Percentiles rank a stretch among this genome's conserved stretches.
Conservation (phyloP, 2,329 filamentous ascomycete species). For the Colletotrichum lentis region DNA sequence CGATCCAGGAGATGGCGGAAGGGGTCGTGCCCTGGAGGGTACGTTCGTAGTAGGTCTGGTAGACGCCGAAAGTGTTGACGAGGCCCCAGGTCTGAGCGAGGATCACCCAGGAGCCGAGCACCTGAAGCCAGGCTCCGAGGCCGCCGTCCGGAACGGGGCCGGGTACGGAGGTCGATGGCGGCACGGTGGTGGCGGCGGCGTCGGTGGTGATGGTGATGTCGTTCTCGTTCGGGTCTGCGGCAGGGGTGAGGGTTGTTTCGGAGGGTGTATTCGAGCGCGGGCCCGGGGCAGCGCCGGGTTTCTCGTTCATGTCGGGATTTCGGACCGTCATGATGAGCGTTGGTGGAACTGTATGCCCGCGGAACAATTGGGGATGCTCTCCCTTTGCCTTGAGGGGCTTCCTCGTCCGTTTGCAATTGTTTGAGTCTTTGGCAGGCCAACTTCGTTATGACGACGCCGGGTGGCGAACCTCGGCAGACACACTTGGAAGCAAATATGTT, state of each 20-base stretch:
- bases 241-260: constrained; percentile 22
- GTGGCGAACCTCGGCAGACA: neutral
- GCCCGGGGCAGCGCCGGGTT: constrained; percentile 7
- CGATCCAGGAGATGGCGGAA: constrained; percentile 57
- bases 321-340: constrained; percentile 13
- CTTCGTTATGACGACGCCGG: constrained; percentile 8
- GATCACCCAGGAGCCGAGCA: constrained; percentile 40
- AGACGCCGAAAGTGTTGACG: constrained; percentile 57
- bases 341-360: constrained; percentile 3
- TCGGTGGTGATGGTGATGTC: neutral
- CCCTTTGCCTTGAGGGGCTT: neutral
- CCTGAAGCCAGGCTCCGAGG: constrained; percentile 43
- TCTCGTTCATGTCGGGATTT: constrained; percentile 8
- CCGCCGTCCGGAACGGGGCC: constrained; percentile 41
- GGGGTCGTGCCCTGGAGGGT: constrained; percentile 46
- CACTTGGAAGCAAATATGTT: neutral
- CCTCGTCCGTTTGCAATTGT: neutral
- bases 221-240: constrained; percentile 14
- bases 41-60: constrained; percentile 55
- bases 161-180: constrained; percentile 18
- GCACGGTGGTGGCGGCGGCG: neutral
- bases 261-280: constrained; percentile 11
- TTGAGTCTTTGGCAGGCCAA: constrained; percentile 19
- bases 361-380: neutral
- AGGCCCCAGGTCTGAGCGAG: constrained; percentile 44